Evolutionary conservation across 2,329 filamentous ascomycete genomes (phyloP).

Genomic region (Claviceps digitariae): DNA sequence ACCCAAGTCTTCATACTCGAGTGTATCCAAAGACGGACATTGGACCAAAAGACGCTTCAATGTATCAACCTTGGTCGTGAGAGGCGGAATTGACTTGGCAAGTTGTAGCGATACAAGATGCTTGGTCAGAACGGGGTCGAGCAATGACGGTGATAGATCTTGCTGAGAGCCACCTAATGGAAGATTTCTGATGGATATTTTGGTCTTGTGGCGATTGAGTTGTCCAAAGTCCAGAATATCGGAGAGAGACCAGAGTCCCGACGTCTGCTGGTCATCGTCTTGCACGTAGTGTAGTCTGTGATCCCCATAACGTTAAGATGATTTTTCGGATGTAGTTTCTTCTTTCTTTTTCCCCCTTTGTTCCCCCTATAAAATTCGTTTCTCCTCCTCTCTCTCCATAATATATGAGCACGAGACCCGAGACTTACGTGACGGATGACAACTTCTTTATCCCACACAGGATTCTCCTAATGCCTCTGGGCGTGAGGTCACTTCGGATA

Average conservation of each 20-base stretch:
- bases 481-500: slow-evolving; percentile 26
- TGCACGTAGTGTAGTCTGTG: slow-evolving; percentile 25
- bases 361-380: too few relatives aligned
- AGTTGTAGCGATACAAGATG: slow-evolving; percentile 28
- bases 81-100: slow-evolving; percentile 23
- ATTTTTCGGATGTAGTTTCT: too few relatives aligned
- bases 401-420: background rate
- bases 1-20: slow-evolving; percentile 31
- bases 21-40: slow-evolving; percentile 20
- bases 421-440: slow-evolving; percentile 25
- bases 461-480: slow-evolving; percentile 20
- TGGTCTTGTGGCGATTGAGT: background rate
- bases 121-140: slow-evolving; percentile 24
- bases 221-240: background rate
- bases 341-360: background rate
- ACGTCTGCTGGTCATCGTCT: slow-evolving; percentile 12
- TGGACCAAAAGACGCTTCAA: slow-evolving; percentile 29
- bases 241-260: background rate
- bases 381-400: too few relatives aligned
- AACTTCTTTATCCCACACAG: slow-evolving; percentile 23
- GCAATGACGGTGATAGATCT: slow-evolving; percentile 16
- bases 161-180: background rate
- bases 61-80: slow-evolving; percentile 24
- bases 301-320: background rate
- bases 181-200: background rate